phyloP scores from a whole-genome alignment of 106 monocot genomes.

The Apostasia ramifera region DNA sequence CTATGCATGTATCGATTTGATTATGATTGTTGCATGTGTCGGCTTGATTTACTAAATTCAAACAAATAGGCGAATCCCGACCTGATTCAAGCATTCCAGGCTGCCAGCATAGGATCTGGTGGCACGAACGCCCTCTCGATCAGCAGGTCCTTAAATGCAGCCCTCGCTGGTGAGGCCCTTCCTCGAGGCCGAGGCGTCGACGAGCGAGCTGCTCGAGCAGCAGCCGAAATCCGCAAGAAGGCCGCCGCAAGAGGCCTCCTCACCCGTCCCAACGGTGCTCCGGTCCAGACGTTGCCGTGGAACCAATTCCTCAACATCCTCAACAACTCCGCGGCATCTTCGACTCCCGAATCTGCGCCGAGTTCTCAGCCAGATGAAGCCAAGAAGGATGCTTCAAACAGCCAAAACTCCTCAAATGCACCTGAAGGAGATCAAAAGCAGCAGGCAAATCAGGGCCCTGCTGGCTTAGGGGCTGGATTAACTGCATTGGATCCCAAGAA shows the following conservation, averaged over 20 bases:
- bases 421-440: constrained; percentile 1
- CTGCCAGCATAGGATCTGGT: constrained; percentile 31
- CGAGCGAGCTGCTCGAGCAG: constrained; percentile 81
- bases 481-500: constrained; percentile 71
- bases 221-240: constrained; percentile 84
- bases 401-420: constrained; percentile 4
- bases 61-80: constrained; percentile 50
- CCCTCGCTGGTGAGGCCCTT: constrained; percentile 43
- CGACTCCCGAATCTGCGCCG: constrained; percentile 9
- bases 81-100: constrained; percentile 71
- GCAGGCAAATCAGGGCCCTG: constrained; percentile 22
- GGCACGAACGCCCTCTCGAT: constrained; percentile 22
- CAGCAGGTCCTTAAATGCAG: constrained; percentile 42
- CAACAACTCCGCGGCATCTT: constrained; percentile 20
- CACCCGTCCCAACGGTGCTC: constrained; percentile 41
- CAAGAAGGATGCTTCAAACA: constrained; percentile 11
- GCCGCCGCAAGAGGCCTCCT: constrained; percentile 76
- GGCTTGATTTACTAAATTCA: too few relatives aligned
- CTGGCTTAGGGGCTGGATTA: constrained; percentile 73
- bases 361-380: constrained; percentile 15
- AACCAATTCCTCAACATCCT: constrained; percentile 63
- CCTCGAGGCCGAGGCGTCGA: constrained; percentile 69
- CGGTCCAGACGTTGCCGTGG: constrained; percentile 44
- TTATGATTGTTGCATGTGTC: too few relatives aligned
- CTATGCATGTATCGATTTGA: not conserved